These are phyloP conservation scores for Podospora pseudopauciseta DNA, from an alignment of 495 filamentous ascomycete species.

Conservation along the genomic window DNA sequence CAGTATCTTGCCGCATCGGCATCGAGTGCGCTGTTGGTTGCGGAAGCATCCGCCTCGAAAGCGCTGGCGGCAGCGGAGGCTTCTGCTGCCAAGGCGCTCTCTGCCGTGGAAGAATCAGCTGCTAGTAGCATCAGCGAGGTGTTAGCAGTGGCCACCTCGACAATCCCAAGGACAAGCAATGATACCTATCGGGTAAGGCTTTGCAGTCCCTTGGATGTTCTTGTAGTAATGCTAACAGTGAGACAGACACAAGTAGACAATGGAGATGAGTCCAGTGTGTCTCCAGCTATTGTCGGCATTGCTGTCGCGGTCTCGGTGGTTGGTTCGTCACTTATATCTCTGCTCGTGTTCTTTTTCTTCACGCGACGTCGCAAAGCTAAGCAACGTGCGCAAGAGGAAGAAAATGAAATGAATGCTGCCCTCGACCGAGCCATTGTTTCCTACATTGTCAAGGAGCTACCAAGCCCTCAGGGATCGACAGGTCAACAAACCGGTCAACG, in stretches of 20 bases:
- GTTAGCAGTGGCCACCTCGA: constrained; percentile 8
- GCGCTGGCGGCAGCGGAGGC: constrained; percentile 15
- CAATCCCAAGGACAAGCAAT: background rate
- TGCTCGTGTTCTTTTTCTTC: constrained; percentile 26
- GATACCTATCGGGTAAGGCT: constrained; percentile 2
- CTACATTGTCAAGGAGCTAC: constrained; percentile 29
- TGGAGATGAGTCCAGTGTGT: constrained; percentile 4
- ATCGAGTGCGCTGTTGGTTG: constrained; percentile 16
- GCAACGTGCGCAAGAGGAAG: constrained; percentile 17
- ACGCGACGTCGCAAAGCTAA: constrained; percentile 18
- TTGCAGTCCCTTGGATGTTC: background rate
- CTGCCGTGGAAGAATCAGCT: constrained; percentile 16
- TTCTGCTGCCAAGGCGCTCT: constrained; percentile 17
- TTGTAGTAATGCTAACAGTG: background rate
- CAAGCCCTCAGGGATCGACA: constrained; percentile 8
- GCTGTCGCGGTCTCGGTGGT: constrained; percentile 23
- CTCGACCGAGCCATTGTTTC: constrained; percentile 31
- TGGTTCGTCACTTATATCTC: constrained; percentile 23
- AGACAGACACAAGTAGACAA: background rate
- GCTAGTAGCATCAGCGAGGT: constrained; percentile 14
- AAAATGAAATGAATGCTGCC: constrained; percentile 25
- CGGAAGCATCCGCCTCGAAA: constrained; percentile 20
- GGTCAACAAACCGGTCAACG: background rate
- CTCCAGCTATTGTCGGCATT: constrained; percentile 16
- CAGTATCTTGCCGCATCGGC: constrained; percentile 17